Conservation (phyloP, 1,284 basidiomycete species). For the Apiotrichum domesticum region DNA sequence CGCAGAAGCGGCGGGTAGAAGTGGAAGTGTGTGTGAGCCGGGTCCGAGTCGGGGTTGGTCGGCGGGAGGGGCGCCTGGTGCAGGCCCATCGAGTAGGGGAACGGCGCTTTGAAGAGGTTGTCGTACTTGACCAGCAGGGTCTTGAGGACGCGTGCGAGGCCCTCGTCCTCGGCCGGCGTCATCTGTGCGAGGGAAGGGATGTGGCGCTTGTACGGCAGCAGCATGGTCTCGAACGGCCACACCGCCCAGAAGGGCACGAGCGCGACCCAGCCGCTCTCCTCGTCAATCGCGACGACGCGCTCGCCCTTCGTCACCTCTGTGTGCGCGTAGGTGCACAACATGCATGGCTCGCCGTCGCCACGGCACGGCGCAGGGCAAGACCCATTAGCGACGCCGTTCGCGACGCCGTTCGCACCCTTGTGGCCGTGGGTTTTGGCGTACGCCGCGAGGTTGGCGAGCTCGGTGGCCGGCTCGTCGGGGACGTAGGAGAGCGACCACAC, state of each 20-base stretch:
- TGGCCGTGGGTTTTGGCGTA: constrained; percentile 47
- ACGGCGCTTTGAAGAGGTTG: constrained; percentile 69
- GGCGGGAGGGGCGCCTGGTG: constrained; percentile 67
- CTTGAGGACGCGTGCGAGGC: constrained; percentile 63
- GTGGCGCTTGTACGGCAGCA: constrained; percentile 71
- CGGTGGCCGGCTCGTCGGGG: constrained; percentile 64
- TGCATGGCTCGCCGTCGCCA: constrained; percentile 58
- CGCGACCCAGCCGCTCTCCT: constrained; percentile 75
- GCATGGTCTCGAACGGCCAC: constrained; percentile 89
- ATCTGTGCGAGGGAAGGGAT: constrained; percentile 64
- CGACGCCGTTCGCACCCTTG: too few species aligned
- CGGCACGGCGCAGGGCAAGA: constrained; percentile 11
- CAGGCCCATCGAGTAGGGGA: constrained; percentile 95
- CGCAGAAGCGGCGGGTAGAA: constrained; percentile 82
- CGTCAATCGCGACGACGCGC: constrained; percentile 58
- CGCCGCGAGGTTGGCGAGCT: constrained; percentile 57
- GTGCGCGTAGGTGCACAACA: constrained; percentile 79
- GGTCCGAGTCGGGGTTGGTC: constrained; percentile 16
- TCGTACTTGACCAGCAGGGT: constrained; percentile 70
- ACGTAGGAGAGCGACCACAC: constrained; percentile 75
- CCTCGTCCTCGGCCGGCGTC: constrained; percentile 55
- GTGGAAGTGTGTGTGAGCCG: constrained; percentile 82
- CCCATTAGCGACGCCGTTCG: not conserved
- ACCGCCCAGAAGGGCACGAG: constrained; percentile 94
- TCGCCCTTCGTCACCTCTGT: constrained; percentile 59